Evolutionary conservation across 1,284 basidiomycete genomes (phyloP).

Genomic region (Apiotrichum veenhuisii): DNA sequence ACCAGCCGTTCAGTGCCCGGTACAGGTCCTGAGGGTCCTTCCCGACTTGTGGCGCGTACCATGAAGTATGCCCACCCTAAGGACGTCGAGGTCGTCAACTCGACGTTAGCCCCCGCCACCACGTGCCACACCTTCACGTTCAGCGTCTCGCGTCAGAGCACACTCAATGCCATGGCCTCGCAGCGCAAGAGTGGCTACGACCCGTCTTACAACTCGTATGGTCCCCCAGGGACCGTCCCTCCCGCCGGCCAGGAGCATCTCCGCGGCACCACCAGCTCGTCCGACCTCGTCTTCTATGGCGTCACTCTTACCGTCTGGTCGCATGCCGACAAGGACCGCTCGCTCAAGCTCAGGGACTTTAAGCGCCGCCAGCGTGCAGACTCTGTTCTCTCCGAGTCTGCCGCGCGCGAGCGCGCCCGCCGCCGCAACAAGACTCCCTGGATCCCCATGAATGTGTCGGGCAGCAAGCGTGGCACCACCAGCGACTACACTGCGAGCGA

Average conservation of each 20-base stretch:
- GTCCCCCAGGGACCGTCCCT: slow-evolving; percentile 41
- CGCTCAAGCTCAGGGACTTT: slow-evolving; percentile 44
- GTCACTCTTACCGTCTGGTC: slow-evolving; percentile 91
- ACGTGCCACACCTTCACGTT: slow-evolving; percentile 93
- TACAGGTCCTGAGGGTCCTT: slow-evolving; percentile 37
- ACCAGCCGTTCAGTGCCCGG: slow-evolving; percentile 54
- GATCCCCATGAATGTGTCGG: slow-evolving; percentile 1
- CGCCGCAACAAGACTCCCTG: slow-evolving; percentile 14
- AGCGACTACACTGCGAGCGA: slow-evolving; percentile 58
- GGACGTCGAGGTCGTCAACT: slow-evolving; percentile 79
- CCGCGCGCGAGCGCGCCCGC: slow-evolving; percentile 5
- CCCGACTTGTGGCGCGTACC: slow-evolving; percentile 79
- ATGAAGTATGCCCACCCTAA: slow-evolving; percentile 63
- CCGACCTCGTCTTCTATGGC: slow-evolving; percentile 67
- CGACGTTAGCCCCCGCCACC: slow-evolving; percentile 81
- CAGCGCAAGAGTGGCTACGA: slow-evolving; percentile 51
- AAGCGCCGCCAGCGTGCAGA: slow-evolving; percentile 29
- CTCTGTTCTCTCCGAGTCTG: slow-evolving; percentile 12
- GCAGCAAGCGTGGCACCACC: slow-evolving; percentile 2
- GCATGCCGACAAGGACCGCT: slow-evolving; percentile 81
- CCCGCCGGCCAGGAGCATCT: slow-evolving; percentile 60
- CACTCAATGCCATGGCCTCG: slow-evolving; percentile 28
- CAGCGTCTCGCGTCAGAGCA: slow-evolving; percentile 41
- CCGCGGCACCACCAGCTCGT: slow-evolving; percentile 55
- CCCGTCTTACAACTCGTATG: slow-evolving; percentile 5